Evolutionary conservation across 169 alveolate species (phyloP), one percentile per base, ranked within the genome.

Genomic region (Eimeria maxima): DNA sequence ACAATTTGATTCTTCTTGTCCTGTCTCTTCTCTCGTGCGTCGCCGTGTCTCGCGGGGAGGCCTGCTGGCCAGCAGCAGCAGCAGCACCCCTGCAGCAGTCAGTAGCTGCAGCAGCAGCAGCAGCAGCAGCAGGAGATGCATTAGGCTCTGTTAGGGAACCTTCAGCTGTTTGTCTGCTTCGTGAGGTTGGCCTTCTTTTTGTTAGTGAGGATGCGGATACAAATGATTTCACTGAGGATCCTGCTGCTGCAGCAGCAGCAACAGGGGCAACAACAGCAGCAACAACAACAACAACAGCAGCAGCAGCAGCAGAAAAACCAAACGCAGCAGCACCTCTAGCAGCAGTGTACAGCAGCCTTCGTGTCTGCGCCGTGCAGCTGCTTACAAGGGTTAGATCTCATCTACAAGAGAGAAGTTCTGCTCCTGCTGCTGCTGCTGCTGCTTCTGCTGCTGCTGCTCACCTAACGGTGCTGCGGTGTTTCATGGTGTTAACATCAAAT

Each of bases 401-500:
- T n/a, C 60, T 90, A 11, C 69, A 45, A 42, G 71, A 8, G 76
- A 67, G 55, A n/a, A n/a, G n/a, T n/a, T n/a, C n/a, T n/a, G n/a
- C n/a, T n/a, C n/a, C n/a, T n/a, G n/a, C n/a, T n/a, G n/a, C n/a
- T n/a, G n/a, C n/a, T 24, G 73, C 53, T n/a, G 78, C 93, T 22
- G 42, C 63, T 42, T 45, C 57, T 50, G 57, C 57, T 50, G 57
- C 57, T 50, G 57, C 57, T 50, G 57, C 57, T 7, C 57, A 50
- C 11, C 11, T 50, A 50, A 50, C 57, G 5, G 18, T 50, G 57
- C 57, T 78, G 69, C 76, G 93, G 55, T 80, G 93, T 57, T 20
- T 93, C 71, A 45, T 71, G n/a, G 96, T 93, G 65, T 71, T 93
- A 27, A 38, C 96, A 1, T 63, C 96, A 22, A 73, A 81, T 7